Conservation (phyloP, 192 early-diverging fungal genomes). For the Diversispora eburnea region DNA sequence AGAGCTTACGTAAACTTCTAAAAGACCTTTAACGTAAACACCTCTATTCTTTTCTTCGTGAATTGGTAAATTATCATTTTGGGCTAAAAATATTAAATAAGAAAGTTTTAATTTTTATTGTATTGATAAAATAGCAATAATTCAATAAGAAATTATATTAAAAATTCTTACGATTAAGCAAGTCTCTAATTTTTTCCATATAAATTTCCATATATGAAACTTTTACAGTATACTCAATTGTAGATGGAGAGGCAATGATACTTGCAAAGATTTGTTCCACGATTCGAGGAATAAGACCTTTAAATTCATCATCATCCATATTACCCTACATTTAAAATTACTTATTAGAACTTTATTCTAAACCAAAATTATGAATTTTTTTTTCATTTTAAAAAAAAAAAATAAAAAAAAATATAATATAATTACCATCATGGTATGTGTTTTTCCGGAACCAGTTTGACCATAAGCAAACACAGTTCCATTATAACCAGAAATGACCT, state of each 20-base stretch:
- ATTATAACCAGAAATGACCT: conserved; percentile 96
- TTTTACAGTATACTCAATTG: conserved; percentile 97
- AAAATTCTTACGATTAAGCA: conserved; percentile 73
- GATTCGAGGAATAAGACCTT: conserved; percentile 96
- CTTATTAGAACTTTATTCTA: background rate
- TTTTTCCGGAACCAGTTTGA: conserved; percentile 98
- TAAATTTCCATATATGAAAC: conserved; percentile 99
- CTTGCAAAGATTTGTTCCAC: conserved; percentile 92
- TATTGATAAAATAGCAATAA: background rate
- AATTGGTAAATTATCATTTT: conserved; percentile 87
- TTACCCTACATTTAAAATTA: conserved; percentile 64
- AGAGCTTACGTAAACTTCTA: conserved; percentile 96
- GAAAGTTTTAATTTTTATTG: background rate
- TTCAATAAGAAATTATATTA: background rate
- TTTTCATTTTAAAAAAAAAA: background rate
- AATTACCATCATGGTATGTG: conserved; percentile 88
- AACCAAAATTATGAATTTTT: background rate
- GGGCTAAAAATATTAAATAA: conserved; percentile 42
- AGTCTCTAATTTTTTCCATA: conserved; percentile 98
- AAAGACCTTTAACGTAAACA: conserved; percentile 96
- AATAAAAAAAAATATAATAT: background rate
- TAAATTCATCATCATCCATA: conserved; percentile 85
- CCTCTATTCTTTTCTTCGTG: conserved; percentile 96
- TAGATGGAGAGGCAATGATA: conserved; percentile 87
- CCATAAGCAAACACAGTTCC: conserved; percentile 99